phyloP scores from a whole-genome alignment of 208 protist species.

The Trypanosoma scelopori region DNA sequence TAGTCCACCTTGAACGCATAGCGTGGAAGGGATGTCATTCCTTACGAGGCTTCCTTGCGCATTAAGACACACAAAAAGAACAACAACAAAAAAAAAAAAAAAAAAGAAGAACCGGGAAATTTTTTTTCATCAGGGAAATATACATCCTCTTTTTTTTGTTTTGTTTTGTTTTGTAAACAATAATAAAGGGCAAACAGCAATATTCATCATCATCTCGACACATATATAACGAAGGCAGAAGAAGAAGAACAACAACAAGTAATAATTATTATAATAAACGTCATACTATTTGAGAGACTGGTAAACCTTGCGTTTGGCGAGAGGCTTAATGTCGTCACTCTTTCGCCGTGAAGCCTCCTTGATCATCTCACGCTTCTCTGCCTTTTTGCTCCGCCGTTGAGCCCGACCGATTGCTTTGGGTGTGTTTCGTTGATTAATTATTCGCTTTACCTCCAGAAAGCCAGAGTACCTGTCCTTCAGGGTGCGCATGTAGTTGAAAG shows the following conservation, averaged over 20 bases:
- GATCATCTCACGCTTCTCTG: constrained; percentile 76
- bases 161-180: too few relatives aligned
- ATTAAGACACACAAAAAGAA: background rate
- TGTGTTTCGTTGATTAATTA: constrained; percentile 87
- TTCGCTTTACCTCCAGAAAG: constrained; percentile 87
- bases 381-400: constrained; percentile 65
- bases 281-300: constrained; percentile 71
- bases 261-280: background rate
- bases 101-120: constrained; percentile 20
- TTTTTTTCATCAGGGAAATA: too few relatives aligned
- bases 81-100: constrained; percentile 23
- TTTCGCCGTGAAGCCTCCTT: constrained; percentile 86
- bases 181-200: too few relatives aligned
- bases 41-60: background rate
- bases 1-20: constrained; percentile 90
- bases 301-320: constrained; percentile 88
- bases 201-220: too few relatives aligned
- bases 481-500: constrained; percentile 93
- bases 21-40: constrained; percentile 54
- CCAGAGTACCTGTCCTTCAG: constrained; percentile 85
- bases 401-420: constrained; percentile 79
- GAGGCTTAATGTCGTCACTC: constrained; percentile 75
- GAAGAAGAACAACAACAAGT: too few relatives aligned
- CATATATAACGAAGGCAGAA: constrained; percentile 2
- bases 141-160: too few relatives aligned